Evolutionary conservation across 805 yeast genomes (phyloP).

Genomic region (Saturnispora bothae): DNA sequence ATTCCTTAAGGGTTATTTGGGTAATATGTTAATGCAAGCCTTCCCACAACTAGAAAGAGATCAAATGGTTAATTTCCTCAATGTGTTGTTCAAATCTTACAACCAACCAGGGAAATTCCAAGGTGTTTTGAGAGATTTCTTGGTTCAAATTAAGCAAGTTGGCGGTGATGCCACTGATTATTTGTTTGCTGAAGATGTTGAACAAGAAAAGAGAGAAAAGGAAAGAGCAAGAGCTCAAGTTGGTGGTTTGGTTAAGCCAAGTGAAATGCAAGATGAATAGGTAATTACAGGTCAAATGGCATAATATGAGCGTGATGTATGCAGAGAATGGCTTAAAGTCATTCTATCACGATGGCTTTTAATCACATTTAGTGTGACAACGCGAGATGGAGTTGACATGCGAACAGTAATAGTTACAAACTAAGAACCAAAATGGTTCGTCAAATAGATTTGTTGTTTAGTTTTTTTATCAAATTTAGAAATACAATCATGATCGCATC

Average conservation of each 20-base stretch:
- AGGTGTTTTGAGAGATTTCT: slow-evolving; percentile 84
- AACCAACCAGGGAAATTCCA: slow-evolving; percentile 67
- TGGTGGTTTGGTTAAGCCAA: slow-evolving; percentile 91
- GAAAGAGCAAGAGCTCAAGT: slow-evolving; percentile 78
- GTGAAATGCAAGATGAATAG: slow-evolving; percentile 82
- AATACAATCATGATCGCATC: too few relatives aligned
- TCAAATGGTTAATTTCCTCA: slow-evolving; percentile 73
- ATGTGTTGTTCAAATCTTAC: slow-evolving; percentile 64
- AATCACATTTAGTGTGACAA: too few relatives aligned
- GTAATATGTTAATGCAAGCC: slow-evolving; percentile 73
- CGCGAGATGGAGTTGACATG: too few relatives aligned
- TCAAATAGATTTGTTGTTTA: too few relatives aligned
- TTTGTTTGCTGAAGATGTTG: slow-evolving; percentile 87
- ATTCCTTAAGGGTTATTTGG: slow-evolving; percentile 71
- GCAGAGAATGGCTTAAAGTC: too few relatives aligned
- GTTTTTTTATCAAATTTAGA: too few relatives aligned
- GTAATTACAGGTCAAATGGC: too few relatives aligned
- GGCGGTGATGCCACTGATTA: slow-evolving; percentile 96
- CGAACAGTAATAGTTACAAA: too few relatives aligned
- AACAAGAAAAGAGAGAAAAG: slow-evolving; percentile 42
- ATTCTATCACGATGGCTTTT: too few relatives aligned
- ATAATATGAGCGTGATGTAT: too few relatives aligned
- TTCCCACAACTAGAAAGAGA: slow-evolving; percentile 82
- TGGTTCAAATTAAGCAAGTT: slow-evolving; percentile 88
- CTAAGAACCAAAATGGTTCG: too few relatives aligned